phyloP scores from a whole-genome alignment of 2,329 filamentous ascomycete genomes.

The Mycosphaerelloides madeirae region DNA sequence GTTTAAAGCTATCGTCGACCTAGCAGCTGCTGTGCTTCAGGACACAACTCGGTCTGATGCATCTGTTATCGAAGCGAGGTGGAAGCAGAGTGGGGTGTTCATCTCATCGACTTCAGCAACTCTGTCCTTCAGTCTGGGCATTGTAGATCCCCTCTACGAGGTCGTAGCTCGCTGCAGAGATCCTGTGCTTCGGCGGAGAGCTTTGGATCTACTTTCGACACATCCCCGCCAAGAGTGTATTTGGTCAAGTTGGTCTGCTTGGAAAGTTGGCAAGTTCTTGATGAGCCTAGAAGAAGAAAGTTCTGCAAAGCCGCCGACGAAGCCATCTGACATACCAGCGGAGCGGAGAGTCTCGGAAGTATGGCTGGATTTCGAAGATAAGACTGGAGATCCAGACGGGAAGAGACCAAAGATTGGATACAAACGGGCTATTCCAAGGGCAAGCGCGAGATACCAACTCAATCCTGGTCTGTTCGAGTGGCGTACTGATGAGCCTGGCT shows the following conservation, averaged over 20 bases:
- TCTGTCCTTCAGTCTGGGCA: slow-evolving; percentile 20
- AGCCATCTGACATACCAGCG: slow-evolving; percentile 10
- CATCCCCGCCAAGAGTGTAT: slow-evolving; percentile 23
- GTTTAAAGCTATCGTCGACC: slow-evolving; percentile 22
- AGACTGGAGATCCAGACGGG: slow-evolving; percentile 1
- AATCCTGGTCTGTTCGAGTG: slow-evolving; percentile 20
- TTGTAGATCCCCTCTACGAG: slow-evolving; percentile 24
- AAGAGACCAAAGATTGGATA: slow-evolving; percentile 9
- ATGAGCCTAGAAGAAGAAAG: slow-evolving; percentile 19
- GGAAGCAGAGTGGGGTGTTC: slow-evolving; percentile 17
- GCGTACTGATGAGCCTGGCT: slow-evolving; percentile 8
- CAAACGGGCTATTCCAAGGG: slow-evolving; percentile 10
- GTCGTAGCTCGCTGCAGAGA: slow-evolving; percentile 23
- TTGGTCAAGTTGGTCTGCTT: slow-evolving; percentile 23
- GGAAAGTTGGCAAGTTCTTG: slow-evolving; percentile 25
- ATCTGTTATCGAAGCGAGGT: slow-evolving; percentile 15
- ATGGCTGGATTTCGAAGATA: slow-evolving; percentile 20
- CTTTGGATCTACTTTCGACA: slow-evolving; percentile 20
- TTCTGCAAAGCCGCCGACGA: slow-evolving; percentile 7
- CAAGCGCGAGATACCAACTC: slow-evolving; percentile 11
- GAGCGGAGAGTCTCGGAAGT: slow-evolving; percentile 16
- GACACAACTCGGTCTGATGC: slow-evolving; percentile 5
- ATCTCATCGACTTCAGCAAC: slow-evolving; percentile 14
- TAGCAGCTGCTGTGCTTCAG: slow-evolving; percentile 19
- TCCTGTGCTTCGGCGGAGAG: slow-evolving; percentile 16